Evolutionary conservation across 345 rosid species (phyloP), one percentile per base, ranked within the genome.

Genomic region (Euphorbia tirucalli): DNA sequence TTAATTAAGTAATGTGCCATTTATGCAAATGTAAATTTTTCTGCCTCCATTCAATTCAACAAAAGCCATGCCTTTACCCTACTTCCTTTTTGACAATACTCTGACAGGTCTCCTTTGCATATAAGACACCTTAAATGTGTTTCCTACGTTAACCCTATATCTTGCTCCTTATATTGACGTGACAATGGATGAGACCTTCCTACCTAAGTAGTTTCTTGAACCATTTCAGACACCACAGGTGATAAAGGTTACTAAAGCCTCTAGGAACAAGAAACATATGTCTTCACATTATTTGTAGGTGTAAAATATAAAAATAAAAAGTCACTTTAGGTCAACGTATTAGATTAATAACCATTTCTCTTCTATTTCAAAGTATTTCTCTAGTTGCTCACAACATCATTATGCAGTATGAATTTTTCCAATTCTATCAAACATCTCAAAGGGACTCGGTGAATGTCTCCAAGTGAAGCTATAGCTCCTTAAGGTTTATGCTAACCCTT

Each of bases 1-100:
- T 62, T 41, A 75, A 66, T 67, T 73, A 77, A n/a, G 27, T 52
- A 55, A 9, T 16, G 7, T 32, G 13, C 16, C 22, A 27, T 15
- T 28, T 35, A 16, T 19, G 24, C 16, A 11, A 25, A 14, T 7
- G 7, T n/a, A 52, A 52, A 16, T 5, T 48, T 15, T 48, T 48
- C 19, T 32, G 7, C 6, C 54, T 48, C 54, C 54, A 16, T 48
- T 48, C 54, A 48, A 48, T 48, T 48, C 2, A 48, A 16, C 19
- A 14, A 48, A 4, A 48, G 19, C n/a, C 19, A 48, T 16, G 54
- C 54, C 19, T 19, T 48, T 3, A 48, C n/a, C n/a, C n/a, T n/a
- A n/a, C n/a, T n/a, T n/a, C 5, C 6, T 48, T 14, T 48, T n/a
- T n/a, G n/a, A n/a, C 2, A 2, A 32, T 32, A 32, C 2, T 32